Percentiles rank a stretch among this genome's conserved stretches.
phyloP scores from a whole-genome alignment of 176 grass and related monocot species.

The Avena atlantica region DNA sequence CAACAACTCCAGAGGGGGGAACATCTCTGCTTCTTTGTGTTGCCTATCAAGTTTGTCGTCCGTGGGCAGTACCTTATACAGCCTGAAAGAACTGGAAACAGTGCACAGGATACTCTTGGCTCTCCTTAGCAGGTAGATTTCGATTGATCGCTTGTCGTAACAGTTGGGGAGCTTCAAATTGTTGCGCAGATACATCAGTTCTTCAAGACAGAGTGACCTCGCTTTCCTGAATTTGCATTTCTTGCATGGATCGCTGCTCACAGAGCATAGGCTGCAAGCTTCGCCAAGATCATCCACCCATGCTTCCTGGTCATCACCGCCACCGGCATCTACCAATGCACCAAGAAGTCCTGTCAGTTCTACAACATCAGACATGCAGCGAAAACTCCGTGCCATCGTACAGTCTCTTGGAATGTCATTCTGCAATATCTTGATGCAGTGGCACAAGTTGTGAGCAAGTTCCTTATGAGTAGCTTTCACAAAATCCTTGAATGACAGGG shows the following conservation, averaged over 20 bases:
- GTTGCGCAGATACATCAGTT: not conserved
- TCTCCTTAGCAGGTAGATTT: not conserved
- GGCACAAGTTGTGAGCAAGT: not conserved
- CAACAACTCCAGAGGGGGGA: not conserved
- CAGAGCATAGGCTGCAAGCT: conserved; percentile 2
- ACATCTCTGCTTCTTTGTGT: not conserved
- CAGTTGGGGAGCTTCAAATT: not conserved
- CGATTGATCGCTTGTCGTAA: not conserved
- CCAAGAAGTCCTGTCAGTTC: not conserved
- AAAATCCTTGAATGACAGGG: conserved; percentile 5
- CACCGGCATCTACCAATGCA: not conserved
- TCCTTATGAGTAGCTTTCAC: not conserved
- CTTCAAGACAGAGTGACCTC: not conserved
- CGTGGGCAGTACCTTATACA: not conserved
- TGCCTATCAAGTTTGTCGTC: not conserved
- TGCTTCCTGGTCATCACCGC: not conserved
- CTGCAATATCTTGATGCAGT: not conserved
- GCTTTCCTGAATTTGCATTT: not conserved
- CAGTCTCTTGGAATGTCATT: not conserved
- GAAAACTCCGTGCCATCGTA: not conserved
- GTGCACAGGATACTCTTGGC: conserved; percentile 7
- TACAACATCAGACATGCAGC: not conserved
- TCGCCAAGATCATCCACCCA: not conserved
- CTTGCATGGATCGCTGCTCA: not conserved
- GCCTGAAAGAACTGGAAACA: conserved; percentile 9